Conservation (phyloP, 768 basidiomycete species). For the Jaapia argillacea region DNA sequence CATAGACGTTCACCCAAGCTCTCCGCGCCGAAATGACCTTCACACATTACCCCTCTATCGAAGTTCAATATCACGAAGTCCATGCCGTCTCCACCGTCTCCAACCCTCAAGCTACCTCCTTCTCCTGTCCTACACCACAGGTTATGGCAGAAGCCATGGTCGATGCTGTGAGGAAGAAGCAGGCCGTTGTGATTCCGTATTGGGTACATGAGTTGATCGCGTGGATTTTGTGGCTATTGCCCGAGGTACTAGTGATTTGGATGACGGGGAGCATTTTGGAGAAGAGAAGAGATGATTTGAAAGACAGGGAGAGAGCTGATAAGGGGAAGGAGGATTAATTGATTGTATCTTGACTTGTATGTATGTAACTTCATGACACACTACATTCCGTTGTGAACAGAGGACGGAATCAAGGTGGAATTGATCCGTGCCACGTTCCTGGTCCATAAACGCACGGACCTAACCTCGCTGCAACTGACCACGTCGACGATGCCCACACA, state of each 20-base stretch:
- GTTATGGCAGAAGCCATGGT: background rate
- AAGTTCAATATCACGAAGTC: background rate
- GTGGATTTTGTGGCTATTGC: background rate
- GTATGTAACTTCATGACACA: too few species aligned
- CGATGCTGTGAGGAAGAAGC: background rate
- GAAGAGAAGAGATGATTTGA: background rate
- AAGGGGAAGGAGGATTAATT: too few species aligned
- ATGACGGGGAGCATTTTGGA: background rate
- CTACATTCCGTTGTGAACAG: too few species aligned
- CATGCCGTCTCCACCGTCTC: background rate
- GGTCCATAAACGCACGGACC: too few species aligned
- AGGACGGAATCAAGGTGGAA: too few species aligned
- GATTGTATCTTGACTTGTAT: too few species aligned
- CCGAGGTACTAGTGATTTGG: background rate
- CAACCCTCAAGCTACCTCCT: background rate
- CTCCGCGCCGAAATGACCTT: background rate
- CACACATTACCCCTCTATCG: background rate
- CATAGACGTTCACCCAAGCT: background rate
- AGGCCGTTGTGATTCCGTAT: background rate
- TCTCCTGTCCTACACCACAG: background rate
- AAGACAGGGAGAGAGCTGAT: too few species aligned
- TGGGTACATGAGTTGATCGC: background rate
- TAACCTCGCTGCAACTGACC: too few species aligned
- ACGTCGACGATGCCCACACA: too few species aligned
- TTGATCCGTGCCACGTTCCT: too few species aligned